Evolutionary conservation across 2,329 filamentous ascomycete genomes (phyloP), one percentile per base, ranked within the genome.

Genomic region (Trichoderma citrinoviride): DNA sequence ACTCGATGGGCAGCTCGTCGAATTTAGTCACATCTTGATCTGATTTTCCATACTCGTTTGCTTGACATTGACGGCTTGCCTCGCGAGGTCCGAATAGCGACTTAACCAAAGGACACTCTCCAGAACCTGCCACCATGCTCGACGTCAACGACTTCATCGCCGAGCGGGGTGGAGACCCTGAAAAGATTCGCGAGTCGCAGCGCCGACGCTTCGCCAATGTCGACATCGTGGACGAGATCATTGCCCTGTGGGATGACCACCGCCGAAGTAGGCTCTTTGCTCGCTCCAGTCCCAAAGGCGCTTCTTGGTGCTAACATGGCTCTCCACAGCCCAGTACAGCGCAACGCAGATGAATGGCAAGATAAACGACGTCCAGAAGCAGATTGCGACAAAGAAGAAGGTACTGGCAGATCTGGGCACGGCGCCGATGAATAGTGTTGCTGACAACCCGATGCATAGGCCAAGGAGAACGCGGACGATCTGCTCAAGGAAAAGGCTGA

Each of bases 361-460:
- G 80, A 93, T 97, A 78, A 98, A 98, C 80, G 88, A 86, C 21
- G 85, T 92, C 33, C 91, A 96, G 77, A 97, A 96, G 80, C 87
- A 93, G 76, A 96, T 98, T 74, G 92, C 91, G 19, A 82, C 86
- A 73, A 96, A 94, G 83, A 97, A 96, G 82, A 97, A 96, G 88
- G 88, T 87, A 70, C 66, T 5, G 72, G 64, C 58, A 21, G 23
- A 25, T 14, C 49, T 29, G 15, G 12, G 3, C 14, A 23, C 12
- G 10, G 14, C 7, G 5, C 25, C 23, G 7, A 21, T 17, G 21
- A 23, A 23, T 23, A 1, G 19, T 53, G 29, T 37, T 33, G 23
- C 64, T 65, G 7, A 65, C 23, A 2, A 12, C 5, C 8, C 23
- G 15, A 8, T 29, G 15, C 19, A 25, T 62, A 89, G 86, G 89